These are phyloP conservation scores for Pseudogymnoascus pannorum DNA, from an alignment of 2,329 filamentous ascomycete genomes.

Conservation along the genomic window DNA sequence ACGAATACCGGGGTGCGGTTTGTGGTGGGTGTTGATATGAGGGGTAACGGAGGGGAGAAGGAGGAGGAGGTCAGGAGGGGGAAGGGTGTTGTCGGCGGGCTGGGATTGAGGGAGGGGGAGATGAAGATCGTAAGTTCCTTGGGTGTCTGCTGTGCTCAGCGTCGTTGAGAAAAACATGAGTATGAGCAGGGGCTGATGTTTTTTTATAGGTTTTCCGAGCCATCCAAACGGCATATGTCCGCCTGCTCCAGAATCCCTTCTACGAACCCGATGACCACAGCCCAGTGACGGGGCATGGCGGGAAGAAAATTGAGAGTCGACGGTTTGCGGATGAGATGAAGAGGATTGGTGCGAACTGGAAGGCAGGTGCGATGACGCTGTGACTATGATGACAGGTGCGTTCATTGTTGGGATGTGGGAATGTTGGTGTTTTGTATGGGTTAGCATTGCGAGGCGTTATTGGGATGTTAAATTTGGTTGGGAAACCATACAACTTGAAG, in stretches of 20 bases:
- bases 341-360: constrained; percentile 79
- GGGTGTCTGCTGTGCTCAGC: background rate
- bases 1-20: constrained; percentile 93
- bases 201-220: constrained; percentile 67
- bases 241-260: constrained; percentile 87
- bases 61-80: constrained; percentile 15
- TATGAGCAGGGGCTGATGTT: constrained; percentile 13
- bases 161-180: background rate
- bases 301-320: constrained; percentile 70
- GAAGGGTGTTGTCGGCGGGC: constrained; percentile 36
- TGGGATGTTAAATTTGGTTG: background rate
- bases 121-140: constrained; percentile 61
- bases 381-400: background rate
- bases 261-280: constrained; percentile 81
- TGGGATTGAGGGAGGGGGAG: constrained; percentile 77
- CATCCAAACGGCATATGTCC: constrained; percentile 86
- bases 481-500: background rate
- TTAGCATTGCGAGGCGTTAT: constrained; percentile 6
- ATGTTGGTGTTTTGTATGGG: background rate
- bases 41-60: constrained; percentile 46
- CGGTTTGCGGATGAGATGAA: constrained; percentile 77
- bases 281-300: constrained; percentile 46
- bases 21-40: constrained; percentile 84
- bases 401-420: background rate
- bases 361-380: constrained; percentile 46